Evolutionary conservation across 1,139 yeast genomes (phyloP).

Genomic region (Lipomyces yarrowii): DNA sequence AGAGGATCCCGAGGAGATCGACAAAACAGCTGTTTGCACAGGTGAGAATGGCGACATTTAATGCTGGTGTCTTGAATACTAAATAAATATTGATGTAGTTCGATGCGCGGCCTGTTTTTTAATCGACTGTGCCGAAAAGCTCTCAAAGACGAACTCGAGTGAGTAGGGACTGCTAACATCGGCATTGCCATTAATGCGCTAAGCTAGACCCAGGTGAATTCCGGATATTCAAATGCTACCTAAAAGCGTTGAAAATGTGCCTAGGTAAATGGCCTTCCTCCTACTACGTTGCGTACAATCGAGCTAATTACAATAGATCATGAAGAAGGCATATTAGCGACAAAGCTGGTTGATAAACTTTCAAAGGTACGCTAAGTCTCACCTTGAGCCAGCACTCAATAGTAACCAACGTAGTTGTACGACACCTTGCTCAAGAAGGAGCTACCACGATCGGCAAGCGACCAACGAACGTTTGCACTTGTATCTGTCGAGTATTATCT

Average conservation of each 20-base stretch:
- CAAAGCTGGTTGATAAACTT: slow-evolving; percentile 3
- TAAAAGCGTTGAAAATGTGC: slow-evolving; percentile 21
- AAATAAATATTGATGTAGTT: slow-evolving; percentile 5
- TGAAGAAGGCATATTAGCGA: slow-evolving; percentile 4
- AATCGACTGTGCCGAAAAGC: slow-evolving; percentile 20
- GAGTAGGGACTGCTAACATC: neutral
- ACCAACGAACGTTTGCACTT: neutral
- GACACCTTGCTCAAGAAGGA: slow-evolving; percentile 2
- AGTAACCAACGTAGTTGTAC: neutral
- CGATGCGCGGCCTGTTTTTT: slow-evolving; percentile 21
- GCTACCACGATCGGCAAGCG: neutral
- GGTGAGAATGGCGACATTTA: too few species aligned
- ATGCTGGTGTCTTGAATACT: neutral
- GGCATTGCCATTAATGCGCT: neutral
- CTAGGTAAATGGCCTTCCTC: slow-evolving; percentile 3
- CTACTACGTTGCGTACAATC: neutral
- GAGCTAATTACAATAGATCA: neutral
- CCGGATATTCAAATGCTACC: slow-evolving; percentile 17
- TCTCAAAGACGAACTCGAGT: neutral
- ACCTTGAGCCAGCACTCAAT: neutral
- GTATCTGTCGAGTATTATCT: slow-evolving; percentile 16
- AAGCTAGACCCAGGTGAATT: neutral
- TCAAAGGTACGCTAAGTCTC: neutral
- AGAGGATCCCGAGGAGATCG: neutral
- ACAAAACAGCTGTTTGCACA: slow-evolving; percentile 3